phyloP scores from a whole-genome alignment of 2,329 filamentous ascomycete genomes.

The Fusarium gaditjirri region DNA sequence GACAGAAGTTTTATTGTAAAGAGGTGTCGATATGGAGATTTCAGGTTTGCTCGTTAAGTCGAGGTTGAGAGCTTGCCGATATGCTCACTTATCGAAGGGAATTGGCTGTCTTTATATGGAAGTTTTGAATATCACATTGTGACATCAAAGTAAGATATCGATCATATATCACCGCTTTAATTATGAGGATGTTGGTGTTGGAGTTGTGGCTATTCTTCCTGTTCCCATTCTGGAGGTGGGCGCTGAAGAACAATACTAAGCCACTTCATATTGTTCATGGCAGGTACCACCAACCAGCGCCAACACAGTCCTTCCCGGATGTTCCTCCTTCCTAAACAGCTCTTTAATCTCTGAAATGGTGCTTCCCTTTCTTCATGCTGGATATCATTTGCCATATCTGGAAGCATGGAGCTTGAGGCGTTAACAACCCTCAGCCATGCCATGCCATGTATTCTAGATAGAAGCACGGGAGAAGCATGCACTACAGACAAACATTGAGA shows the following conservation, averaged over 20 bases:
- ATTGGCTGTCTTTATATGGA: conserved; percentile 27
- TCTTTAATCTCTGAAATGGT: not conserved
- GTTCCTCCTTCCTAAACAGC: not conserved
- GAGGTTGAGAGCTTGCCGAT: not conserved
- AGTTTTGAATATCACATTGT: not conserved
- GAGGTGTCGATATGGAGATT: not conserved
- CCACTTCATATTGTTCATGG: conserved; percentile 40
- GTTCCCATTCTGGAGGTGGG: conserved; percentile 15
- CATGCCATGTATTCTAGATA: conserved; percentile 22
- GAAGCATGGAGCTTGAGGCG: conserved; percentile 6
- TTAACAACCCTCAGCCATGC: not conserved
- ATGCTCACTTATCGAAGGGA: not conserved
- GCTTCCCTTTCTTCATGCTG: not conserved
- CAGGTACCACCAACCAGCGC: conserved; percentile 27
- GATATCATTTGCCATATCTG: not conserved
- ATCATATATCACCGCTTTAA: not conserved
- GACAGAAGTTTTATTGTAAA: not conserved
- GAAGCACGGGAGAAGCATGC: conserved; percentile 25
- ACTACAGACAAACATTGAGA: not conserved
- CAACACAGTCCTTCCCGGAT: conserved; percentile 6
- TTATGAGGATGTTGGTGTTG: not conserved
- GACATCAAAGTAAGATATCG: not conserved
- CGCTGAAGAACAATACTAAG: conserved; percentile 42
- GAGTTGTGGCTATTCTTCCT: conserved; percentile 11
- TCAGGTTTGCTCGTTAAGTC: not conserved